Percentiles rank a stretch among this genome's conserved stretches.
Conservation (phyloP, 768 basidiomycete genomes). For the Suillus sp. region DNA sequence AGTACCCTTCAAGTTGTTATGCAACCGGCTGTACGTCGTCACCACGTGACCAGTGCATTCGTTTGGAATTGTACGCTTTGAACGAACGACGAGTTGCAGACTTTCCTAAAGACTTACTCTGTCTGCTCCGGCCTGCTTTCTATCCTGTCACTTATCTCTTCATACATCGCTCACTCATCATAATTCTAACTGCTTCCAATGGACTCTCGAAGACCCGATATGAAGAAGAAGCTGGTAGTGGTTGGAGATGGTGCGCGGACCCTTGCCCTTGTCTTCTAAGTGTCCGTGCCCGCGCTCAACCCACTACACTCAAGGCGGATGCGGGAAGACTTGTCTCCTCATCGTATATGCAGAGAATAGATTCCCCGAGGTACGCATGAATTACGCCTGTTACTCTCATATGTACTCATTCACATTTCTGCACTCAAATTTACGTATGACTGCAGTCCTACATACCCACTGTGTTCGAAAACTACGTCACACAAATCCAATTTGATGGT, state of each 20-base stretch:
- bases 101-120: constrained; percentile 1
- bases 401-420: constrained; percentile 7
- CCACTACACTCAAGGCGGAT: constrained; percentile 58
- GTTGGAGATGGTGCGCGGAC: constrained; percentile 77
- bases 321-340: constrained; percentile 92
- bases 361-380: constrained; percentile 81
- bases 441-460: constrained; percentile 87
- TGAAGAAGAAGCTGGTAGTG: constrained; percentile 87
- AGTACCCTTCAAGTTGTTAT: neutral
- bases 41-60: constrained; percentile 2
- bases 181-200: constrained; percentile 15
- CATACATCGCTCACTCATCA: neutral
- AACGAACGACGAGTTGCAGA: neutral
- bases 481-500: constrained; percentile 81
- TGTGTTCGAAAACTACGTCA: constrained; percentile 94
- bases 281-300: constrained; percentile 28
- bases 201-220: constrained; percentile 62
- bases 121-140: neutral
- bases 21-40: neutral
- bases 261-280: constrained; percentile 25
- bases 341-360: constrained; percentile 97
- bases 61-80: neutral
- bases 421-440: neutral
- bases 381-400: constrained; percentile 10
- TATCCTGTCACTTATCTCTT: neutral